phyloP scores from a whole-genome alignment of 2,329 filamentous ascomycete species.

The Berkeleyomyces rouxiae region DNA sequence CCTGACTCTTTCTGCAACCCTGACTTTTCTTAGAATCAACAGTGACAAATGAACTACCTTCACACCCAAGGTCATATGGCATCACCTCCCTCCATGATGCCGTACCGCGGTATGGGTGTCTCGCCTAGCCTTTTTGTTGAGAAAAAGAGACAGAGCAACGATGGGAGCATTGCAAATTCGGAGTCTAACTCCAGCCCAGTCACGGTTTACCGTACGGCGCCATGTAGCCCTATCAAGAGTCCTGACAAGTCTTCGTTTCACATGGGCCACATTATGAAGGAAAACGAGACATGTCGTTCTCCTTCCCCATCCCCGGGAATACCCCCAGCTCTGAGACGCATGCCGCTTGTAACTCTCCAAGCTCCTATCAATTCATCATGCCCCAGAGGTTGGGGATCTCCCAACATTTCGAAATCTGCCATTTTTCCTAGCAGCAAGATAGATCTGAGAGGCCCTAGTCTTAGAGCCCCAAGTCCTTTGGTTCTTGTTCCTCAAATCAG shows the following conservation, averaged over 20 bases:
- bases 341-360: conserved; percentile 3
- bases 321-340: conserved; percentile 4
- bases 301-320: conserved; percentile 5
- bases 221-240: conserved; percentile 8
- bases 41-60: neutral
- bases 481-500: conserved; percentile 28
- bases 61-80: neutral
- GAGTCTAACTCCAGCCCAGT: conserved; percentile 6
- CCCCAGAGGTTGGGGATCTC: neutral
- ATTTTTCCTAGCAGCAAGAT: neutral
- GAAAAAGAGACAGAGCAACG: conserved; percentile 7
- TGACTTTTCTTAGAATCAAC: neutral
- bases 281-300: neutral
- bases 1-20: neutral
- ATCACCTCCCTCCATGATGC: neutral
- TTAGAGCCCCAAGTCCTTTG: conserved; percentile 10
- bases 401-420: conserved; percentile 1
- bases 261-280: neutral
- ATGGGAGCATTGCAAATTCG: conserved; percentile 1
- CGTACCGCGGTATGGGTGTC: neutral
- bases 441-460: neutral
- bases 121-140: conserved; percentile 7
- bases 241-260: neutral
- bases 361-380: conserved; percentile 6
- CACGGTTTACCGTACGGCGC: conserved; percentile 6